Evolutionary conservation across 768 basidiomycete genomes (phyloP), one percentile per base, ranked within the genome.

Genomic region (Kockovaella imperatae): DNA sequence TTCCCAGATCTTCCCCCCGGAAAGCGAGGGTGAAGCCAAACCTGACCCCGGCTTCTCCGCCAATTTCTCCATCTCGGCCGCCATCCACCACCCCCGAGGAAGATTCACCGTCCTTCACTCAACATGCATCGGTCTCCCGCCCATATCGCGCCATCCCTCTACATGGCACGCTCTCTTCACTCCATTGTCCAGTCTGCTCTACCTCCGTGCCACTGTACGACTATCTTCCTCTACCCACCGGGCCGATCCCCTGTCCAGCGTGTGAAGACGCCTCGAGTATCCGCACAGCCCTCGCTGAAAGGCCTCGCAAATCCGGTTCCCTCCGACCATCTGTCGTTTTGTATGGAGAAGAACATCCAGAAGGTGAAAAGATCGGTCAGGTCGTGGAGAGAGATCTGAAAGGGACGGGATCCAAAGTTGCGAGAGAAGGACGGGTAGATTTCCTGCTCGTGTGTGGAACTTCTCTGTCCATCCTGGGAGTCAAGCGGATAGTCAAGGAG

Each of bases 401-500:
- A 45, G 85, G 86, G 6, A 75, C 49, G 8, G 54, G 53, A 20
- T 35, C 46, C 17, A 45, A 47, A 29, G 24, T 10, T 10, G 47
- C 47, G 21, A 54, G 56, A 43, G 58, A 63, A 23, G 60, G 53
- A 38, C 80, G 83, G 3, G 86, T 87, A 6, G 90, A 95, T 72
- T 69, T 89, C 36, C 73, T 95, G 30, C 72, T 95, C 44, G 89
- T 95, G 13, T 89, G 87, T 15, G 90, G 90, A 35, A 93, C 89
- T 47, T 88, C 84, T 69, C 72, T 95, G 50, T 78, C 82, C 54
- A 84, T 95, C 14, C 88, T 86, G 7, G 90, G 90, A 17, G 90
- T 89, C 38, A 91, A 89, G 71, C 77, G 85, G 56, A 86, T 93
- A 73, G 86, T 91, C 20, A 79, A 86, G 49, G 87, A 91, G 57